Evolutionary conservation across 2,329 filamentous ascomycete species (phyloP).

Genomic region (Geoglossum cookeanum): DNA sequence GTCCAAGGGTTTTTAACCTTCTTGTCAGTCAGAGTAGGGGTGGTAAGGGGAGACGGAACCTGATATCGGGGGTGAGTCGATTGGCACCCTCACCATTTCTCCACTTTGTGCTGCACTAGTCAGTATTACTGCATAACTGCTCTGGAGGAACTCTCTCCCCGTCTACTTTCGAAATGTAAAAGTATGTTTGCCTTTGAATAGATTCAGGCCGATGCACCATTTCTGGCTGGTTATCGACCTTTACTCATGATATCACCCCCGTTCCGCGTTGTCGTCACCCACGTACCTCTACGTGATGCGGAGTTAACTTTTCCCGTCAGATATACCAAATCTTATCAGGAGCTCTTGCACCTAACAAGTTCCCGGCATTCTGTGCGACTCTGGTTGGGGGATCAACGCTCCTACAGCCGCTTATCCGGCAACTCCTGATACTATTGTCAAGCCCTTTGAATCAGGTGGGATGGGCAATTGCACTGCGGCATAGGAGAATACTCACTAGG

Average conservation of each 20-base stretch:
- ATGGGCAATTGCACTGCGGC: neutral
- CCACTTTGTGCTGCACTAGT: neutral
- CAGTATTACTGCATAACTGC: neutral
- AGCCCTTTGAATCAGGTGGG: neutral
- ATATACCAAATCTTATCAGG: constrained; percentile 20
- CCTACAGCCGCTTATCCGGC: constrained; percentile 19
- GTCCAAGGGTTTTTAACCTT: constrained; percentile 24
- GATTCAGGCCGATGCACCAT: neutral
- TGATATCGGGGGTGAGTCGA: constrained; percentile 5
- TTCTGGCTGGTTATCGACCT: neutral
- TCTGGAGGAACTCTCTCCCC: neutral
- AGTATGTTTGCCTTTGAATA: neutral
- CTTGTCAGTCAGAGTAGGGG: constrained; percentile 6
- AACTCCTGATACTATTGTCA: neutral
- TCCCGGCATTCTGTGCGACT: constrained; percentile 32
- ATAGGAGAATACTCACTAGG: constrained; percentile 12
- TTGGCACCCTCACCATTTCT: neutral
- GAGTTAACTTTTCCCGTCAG: constrained; percentile 13
- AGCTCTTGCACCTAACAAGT: constrained; percentile 26
- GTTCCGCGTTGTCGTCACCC: neutral
- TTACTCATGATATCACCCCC: neutral
- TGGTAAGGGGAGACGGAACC: neutral
- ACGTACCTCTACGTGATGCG: neutral
- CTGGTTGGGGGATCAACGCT: constrained; percentile 32
- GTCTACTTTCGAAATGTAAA: neutral